These are phyloP conservation scores for Strobilomyces echinocephalus DNA, from an alignment of 768 basidiomycete species.

Conservation along the genomic window DNA sequence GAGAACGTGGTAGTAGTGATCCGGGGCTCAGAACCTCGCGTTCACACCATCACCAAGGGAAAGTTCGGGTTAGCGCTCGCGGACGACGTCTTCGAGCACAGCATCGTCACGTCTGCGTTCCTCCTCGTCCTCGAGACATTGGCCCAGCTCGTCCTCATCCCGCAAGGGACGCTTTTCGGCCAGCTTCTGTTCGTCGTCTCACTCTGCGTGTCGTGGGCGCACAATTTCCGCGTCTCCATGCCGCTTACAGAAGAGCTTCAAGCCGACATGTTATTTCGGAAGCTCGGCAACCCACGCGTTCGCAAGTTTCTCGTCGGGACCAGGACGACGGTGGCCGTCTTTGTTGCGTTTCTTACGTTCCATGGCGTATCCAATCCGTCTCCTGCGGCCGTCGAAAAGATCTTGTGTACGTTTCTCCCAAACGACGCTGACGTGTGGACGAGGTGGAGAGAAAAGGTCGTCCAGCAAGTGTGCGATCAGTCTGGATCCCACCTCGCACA, in stretches of 20 bases:
- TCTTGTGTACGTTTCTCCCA: slow-evolving; percentile 10
- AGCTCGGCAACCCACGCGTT: slow-evolving; percentile 8
- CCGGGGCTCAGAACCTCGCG: slow-evolving; percentile 23
- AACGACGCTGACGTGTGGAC: slow-evolving; percentile 23
- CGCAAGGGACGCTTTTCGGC: slow-evolving; percentile 20
- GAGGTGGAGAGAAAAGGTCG: slow-evolving; percentile 18
- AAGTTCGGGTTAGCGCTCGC: slow-evolving; percentile 18
- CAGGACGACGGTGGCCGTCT: slow-evolving; percentile 15
- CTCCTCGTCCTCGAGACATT: slow-evolving; percentile 15
- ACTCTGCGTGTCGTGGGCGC: slow-evolving; percentile 30
- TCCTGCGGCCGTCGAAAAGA: slow-evolving; percentile 1
- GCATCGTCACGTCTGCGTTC: slow-evolving; percentile 23
- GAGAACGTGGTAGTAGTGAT: slow-evolving; percentile 23
- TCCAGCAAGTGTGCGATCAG: slow-evolving; percentile 5
- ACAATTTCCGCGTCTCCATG: slow-evolving; percentile 29
- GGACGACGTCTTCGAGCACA: neutral
- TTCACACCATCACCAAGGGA: slow-evolving; percentile 29
- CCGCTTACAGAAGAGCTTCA: slow-evolving; percentile 27
- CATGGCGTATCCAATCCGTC: slow-evolving; percentile 3
- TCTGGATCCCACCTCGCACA: slow-evolving; percentile 1
- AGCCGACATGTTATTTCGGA: slow-evolving; percentile 15
- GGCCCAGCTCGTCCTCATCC: neutral
- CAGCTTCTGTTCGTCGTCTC: slow-evolving; percentile 34
- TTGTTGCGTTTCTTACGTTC: slow-evolving; percentile 13
- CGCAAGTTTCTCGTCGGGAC: slow-evolving; percentile 13